phyloP scores from a whole-genome alignment of 2,329 filamentous ascomycete genomes.

The Tolypocladium tropicale region DNA sequence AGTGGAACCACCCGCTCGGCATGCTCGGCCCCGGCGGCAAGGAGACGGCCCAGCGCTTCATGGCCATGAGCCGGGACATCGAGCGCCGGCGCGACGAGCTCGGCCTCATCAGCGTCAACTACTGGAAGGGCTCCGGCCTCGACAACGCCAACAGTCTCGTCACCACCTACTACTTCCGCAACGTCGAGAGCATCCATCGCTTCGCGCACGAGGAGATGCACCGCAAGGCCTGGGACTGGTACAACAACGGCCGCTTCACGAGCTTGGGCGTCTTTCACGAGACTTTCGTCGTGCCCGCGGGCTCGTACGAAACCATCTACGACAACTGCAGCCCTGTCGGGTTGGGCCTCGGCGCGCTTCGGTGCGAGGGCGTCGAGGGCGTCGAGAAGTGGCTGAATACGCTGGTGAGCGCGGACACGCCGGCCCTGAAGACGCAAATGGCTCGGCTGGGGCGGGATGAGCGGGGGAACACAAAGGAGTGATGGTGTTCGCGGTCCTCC shows the following conservation, averaged over 20 bases:
- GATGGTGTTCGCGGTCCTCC: neutral
- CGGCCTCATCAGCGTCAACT: conserved; percentile 34
- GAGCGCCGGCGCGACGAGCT: conserved; percentile 27
- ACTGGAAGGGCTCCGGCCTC: conserved; percentile 28
- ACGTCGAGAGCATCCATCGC: conserved; percentile 34
- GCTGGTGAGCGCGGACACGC: conserved; percentile 21
- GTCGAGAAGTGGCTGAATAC: conserved; percentile 21
- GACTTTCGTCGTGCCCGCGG: conserved; percentile 33
- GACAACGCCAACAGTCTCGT: conserved; percentile 30
- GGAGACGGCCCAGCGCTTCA: conserved; percentile 27
- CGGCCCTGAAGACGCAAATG: conserved; percentile 23
- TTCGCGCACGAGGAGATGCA: conserved; percentile 42
- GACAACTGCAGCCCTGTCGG: conserved; percentile 29
- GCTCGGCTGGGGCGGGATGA: conserved; percentile 18
- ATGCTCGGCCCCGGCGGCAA: conserved; percentile 32
- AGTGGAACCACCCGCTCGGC: conserved; percentile 39
- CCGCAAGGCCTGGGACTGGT: conserved; percentile 39
- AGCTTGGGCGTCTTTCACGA: conserved; percentile 46
- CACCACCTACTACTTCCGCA: conserved; percentile 39
- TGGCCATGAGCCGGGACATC: conserved; percentile 23
- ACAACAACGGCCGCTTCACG: conserved; percentile 22
- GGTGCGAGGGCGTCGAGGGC: conserved; percentile 10
- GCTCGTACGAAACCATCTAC: conserved; percentile 42
- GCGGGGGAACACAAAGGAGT: conserved; percentile 8
- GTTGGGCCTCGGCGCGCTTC: conserved; percentile 19